A percentile compares a stretch with the other conserved stretches of the same genome.
Evolutionary conservation across 2,329 filamentous ascomycete genomes (phyloP).

Genomic region (Colletotrichum chlorophyti): DNA sequence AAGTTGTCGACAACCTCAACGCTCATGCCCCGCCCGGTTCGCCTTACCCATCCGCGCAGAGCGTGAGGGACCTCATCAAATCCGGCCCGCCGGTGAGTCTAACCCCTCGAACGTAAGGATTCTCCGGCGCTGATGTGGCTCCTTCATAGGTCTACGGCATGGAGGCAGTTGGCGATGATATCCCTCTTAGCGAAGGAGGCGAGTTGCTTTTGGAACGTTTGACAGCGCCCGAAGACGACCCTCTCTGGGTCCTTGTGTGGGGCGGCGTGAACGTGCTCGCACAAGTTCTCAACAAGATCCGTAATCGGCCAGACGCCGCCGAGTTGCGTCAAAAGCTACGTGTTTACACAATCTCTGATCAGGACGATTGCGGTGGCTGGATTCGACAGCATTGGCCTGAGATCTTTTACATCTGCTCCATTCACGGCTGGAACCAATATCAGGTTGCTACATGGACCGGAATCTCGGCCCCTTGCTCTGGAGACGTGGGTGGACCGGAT

Average conservation of each 20-base stretch:
- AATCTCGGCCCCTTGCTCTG: constrained; percentile 50
- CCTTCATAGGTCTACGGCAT: constrained; percentile 39
- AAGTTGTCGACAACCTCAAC: constrained; percentile 54
- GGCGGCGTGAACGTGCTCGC: constrained; percentile 60
- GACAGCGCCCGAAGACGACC: constrained; percentile 37
- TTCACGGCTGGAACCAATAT: constrained; percentile 65
- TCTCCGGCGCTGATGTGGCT: not conserved
- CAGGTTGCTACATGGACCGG: constrained; percentile 61
- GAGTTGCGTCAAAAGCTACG: constrained; percentile 49
- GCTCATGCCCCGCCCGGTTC: constrained; percentile 51
- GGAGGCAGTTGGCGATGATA: constrained; percentile 38
- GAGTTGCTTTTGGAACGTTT: constrained; percentile 47
- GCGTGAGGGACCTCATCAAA: constrained; percentile 42
- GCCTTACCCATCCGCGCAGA: constrained; percentile 46
- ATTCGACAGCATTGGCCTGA: constrained; percentile 60
- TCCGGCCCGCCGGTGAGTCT: constrained; percentile 42
- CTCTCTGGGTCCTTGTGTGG: constrained; percentile 60
- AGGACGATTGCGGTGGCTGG: constrained; percentile 64
- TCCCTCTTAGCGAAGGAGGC: constrained; percentile 45
- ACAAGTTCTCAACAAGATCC: constrained; percentile 50
- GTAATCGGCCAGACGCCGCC: constrained; percentile 38
- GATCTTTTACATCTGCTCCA: constrained; percentile 60
- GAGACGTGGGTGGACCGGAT: constrained; percentile 54
- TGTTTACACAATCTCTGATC: constrained; percentile 64
- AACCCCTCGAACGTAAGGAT: not conserved